A percentile compares a stretch with the other conserved stretches of the same genome.
phyloP scores from a whole-genome alignment of 1,284 basidiomycete species.

The Trichosporon asahii region DNA sequence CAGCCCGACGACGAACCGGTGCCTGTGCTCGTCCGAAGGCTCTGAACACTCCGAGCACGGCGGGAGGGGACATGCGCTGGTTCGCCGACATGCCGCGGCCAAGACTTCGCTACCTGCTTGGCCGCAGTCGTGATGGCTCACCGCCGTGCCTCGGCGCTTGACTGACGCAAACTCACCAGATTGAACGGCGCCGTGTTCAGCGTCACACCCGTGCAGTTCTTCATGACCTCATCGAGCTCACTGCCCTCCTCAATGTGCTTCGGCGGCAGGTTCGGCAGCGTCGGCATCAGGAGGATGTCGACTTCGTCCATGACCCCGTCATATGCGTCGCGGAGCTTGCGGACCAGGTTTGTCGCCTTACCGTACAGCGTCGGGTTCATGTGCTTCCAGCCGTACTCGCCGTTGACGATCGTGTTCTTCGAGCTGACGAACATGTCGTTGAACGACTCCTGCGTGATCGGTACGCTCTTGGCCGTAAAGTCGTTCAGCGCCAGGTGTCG shows the following conservation, averaged over 20 bases:
- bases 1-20: not conserved
- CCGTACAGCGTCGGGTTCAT: constrained; percentile 29
- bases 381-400: constrained; percentile 31
- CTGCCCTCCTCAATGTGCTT: constrained; percentile 19
- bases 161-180: constrained; percentile 23
- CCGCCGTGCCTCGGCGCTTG: not conserved
- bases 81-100: not conserved
- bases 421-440: constrained; percentile 46
- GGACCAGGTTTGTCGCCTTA: constrained; percentile 41
- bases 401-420: constrained; percentile 63
- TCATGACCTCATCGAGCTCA: constrained; percentile 25
- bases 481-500: constrained; percentile 52
- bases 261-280: constrained; percentile 36
- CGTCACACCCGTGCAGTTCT: constrained; percentile 28
- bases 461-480: constrained; percentile 49
- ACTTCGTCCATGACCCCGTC: constrained; percentile 49
- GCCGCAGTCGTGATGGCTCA: not conserved
- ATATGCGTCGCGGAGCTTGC: constrained; percentile 54
- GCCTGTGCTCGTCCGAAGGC: not conserved
- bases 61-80: not conserved
- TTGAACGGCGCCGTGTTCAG: constrained; percentile 39
- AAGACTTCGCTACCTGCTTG: not conserved
- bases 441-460: constrained; percentile 53
- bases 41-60: not conserved
- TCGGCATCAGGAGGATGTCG: constrained; percentile 56